Conservation (phyloP, 371 early-diverging fungal species). For the Mucor piriformis region DNA sequence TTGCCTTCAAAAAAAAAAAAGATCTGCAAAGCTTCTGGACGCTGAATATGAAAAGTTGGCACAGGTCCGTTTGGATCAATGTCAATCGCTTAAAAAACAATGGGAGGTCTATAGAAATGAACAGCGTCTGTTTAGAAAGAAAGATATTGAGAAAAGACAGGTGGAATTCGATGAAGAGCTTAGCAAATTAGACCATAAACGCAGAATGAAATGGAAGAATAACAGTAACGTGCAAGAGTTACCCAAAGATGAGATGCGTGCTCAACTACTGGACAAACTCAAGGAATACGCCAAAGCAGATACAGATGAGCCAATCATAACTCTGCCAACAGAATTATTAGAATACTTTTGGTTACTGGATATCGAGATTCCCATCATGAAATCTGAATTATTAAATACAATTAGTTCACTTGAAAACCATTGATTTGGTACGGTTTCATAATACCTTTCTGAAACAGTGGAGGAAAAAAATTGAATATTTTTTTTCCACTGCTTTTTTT, state of each 20-base stretch:
- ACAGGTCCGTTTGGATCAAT: constrained; percentile 20
- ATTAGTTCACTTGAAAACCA: background rate
- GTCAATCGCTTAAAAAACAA: constrained; percentile 1
- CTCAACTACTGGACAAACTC: background rate
- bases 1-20: no score
- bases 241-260: background rate
- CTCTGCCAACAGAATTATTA: constrained; percentile 4
- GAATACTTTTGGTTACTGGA: constrained; percentile 21
- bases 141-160: constrained; percentile 21
- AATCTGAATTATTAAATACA: background rate
- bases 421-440: no score
- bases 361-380: constrained; percentile 11
- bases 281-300: background rate
- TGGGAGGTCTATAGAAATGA: constrained; percentile 23
- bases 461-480: background rate
- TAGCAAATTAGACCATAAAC: background rate
- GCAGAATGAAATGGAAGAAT: constrained; percentile 7
- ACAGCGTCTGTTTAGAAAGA: constrained; percentile 6
- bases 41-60: constrained; percentile 20
- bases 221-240: background rate
- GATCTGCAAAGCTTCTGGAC: background rate
- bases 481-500: no score
- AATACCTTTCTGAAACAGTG: background rate
- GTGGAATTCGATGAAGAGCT: constrained; percentile 25
- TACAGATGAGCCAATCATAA: background rate